Evolutionary conservation across 805 yeast species (phyloP).

Genomic region (Nakazawaea holstii): DNA sequence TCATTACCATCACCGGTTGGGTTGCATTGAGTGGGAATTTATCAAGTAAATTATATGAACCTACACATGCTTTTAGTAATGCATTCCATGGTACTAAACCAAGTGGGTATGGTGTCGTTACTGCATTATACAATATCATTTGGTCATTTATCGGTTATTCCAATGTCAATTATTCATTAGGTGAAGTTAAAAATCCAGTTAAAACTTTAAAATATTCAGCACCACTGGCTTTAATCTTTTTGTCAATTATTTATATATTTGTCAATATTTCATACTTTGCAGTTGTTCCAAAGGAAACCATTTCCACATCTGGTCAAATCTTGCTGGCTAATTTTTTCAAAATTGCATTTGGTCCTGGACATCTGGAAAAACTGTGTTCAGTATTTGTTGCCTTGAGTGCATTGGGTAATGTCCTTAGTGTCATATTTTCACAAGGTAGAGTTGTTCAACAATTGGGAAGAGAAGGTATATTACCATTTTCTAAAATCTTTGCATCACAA

Average conservation of each 20-base stretch:
- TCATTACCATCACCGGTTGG: slow-evolving; percentile 77
- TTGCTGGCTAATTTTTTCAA: slow-evolving; percentile 74
- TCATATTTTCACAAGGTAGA: slow-evolving; percentile 78
- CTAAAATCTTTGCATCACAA: slow-evolving; percentile 63
- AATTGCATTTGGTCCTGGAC: slow-evolving; percentile 56
- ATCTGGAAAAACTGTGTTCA: slow-evolving; percentile 67
- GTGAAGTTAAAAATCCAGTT: slow-evolving; percentile 72
- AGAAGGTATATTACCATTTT: slow-evolving; percentile 75
- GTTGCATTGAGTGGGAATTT: slow-evolving; percentile 75
- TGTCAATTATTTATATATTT: slow-evolving; percentile 65
- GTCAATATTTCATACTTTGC: slow-evolving; percentile 79
- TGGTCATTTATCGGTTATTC: slow-evolving; percentile 85
- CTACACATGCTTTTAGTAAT: slow-evolving; percentile 33
- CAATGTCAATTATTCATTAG: slow-evolving; percentile 76
- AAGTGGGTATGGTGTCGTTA: slow-evolving; percentile 60
- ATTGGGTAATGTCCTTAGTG: slow-evolving; percentile 76
- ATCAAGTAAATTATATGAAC: slow-evolving; percentile 38
- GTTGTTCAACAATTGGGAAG: slow-evolving; percentile 76
- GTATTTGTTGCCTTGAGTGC: slow-evolving; percentile 80
- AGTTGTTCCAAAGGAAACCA: slow-evolving; percentile 65
- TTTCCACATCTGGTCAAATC: slow-evolving; percentile 57
- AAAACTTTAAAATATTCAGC: slow-evolving; percentile 68
- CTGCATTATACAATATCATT: slow-evolving; percentile 74
- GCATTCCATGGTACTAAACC: slow-evolving; percentile 29
- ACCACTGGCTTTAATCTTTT: slow-evolving; percentile 58